These are phyloP conservation scores for Alnus glutinosa DNA, from an alignment of 306 rosid genomes.

Conservation along the genomic window DNA sequence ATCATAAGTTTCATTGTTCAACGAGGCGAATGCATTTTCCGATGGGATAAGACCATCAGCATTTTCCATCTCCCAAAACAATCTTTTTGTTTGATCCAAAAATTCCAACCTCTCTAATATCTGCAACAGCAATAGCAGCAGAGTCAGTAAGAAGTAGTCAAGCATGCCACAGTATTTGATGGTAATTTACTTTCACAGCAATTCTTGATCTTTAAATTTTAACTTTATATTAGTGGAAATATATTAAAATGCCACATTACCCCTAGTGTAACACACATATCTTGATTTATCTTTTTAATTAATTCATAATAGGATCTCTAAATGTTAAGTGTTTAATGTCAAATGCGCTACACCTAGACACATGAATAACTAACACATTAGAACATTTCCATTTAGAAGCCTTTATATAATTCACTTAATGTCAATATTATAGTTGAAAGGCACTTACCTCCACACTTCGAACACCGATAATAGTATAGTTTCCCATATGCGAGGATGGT, in stretches of 20 bases:
- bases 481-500: too few species aligned
- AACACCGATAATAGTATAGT: too few species aligned
- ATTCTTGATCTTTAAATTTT: not conserved
- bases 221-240: not conserved
- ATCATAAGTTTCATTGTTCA: constrained; percentile 43
- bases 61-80: constrained; percentile 42
- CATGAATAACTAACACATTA: too few species aligned
- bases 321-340: not conserved
- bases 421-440: too few species aligned
- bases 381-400: too few species aligned
- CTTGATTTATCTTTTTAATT: not conserved
- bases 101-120: constrained; percentile 49
- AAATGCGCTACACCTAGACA: not conserved
- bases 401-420: too few species aligned
- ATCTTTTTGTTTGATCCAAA: constrained; percentile 53
- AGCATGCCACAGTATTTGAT: constrained; percentile 6
- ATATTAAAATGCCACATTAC: not conserved
- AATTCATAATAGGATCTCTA: not conserved
- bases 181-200: not conserved
- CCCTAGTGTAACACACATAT: not conserved
- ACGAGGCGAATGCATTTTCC: constrained; percentile 30
- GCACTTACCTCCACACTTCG: too few species aligned
- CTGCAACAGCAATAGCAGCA: constrained; percentile 44
- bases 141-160: constrained; percentile 13
- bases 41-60: constrained; percentile 16